A percentile compares a stretch with the other conserved stretches of the same genome.
phyloP scores from a whole-genome alignment of 176 grass and related monocot species.

The Phoenix dactylifera region DNA sequence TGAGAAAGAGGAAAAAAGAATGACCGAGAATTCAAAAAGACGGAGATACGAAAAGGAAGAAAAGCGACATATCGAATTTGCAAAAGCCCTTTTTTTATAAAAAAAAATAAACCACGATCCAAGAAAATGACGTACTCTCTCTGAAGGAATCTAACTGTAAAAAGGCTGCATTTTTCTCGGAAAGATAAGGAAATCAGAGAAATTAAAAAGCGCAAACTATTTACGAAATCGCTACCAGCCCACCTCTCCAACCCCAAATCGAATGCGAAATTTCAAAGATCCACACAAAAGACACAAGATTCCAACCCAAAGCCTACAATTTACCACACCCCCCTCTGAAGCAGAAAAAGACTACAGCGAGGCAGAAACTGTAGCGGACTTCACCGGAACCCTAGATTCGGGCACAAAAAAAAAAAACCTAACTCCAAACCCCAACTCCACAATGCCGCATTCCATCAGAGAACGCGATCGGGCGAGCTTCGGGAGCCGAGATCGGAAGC shows the following conservation, averaged over 20 bases:
- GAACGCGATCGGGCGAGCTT: background rate
- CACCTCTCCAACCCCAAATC: too few relatives aligned
- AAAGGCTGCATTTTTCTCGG: constrained; percentile 20
- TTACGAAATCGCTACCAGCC: background rate
- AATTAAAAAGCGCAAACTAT: constrained; percentile 2
- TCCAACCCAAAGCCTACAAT: too few relatives aligned
- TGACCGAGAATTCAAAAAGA: constrained; percentile 2
- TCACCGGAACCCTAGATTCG: too few relatives aligned
- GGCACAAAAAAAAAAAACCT: too few relatives aligned
- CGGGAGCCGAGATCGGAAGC: background rate
- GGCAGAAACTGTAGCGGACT: too few relatives aligned
- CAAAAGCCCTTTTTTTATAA: constrained; percentile 2
- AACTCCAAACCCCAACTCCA: too few relatives aligned
- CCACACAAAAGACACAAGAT: too few relatives aligned
- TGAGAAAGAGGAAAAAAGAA: constrained; percentile 10
- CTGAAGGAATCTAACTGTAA: background rate
- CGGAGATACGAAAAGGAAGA: background rate
- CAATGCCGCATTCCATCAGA: background rate
- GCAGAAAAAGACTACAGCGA: too few relatives aligned
- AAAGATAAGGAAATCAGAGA: background rate
- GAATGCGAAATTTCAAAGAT: too few relatives aligned
- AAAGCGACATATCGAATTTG: constrained; percentile 14
- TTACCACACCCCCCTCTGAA: too few relatives aligned
- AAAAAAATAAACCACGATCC: constrained; percentile 20
- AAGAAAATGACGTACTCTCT: constrained; percentile 16